These are phyloP conservation scores for Pythium guiyangense DNA, from an alignment of 352 stramenopile genomes.

Conservation along the genomic window DNA sequence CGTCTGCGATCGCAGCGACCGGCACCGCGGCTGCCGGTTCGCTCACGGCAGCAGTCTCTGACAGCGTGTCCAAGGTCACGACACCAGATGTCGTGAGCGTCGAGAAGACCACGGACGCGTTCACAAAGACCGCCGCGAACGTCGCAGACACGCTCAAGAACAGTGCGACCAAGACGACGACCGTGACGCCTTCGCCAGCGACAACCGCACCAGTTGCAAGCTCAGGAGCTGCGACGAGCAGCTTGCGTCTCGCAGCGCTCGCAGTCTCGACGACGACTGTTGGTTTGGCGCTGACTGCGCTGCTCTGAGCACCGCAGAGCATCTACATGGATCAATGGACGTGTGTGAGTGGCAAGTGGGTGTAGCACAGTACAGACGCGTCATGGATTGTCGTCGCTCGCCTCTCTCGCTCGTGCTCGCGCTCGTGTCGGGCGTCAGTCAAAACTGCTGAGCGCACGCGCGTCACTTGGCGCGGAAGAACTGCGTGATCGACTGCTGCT, in stretches of 20 bases:
- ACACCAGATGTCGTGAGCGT: slow-evolving; percentile 12
- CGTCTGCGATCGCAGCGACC: slow-evolving; percentile 3
- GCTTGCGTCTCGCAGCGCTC: background rate
- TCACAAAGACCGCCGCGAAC: background rate
- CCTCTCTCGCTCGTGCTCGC: no score
- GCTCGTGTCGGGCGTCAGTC: no score
- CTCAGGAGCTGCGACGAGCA: background rate
- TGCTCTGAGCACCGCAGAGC: background rate
- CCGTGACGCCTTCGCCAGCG: background rate
- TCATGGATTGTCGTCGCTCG: no score
- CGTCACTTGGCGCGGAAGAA: slow-evolving; percentile 9
- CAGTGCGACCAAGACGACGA: background rate
- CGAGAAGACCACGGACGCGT: slow-evolving; percentile 3
- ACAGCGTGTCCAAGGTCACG: slow-evolving; percentile 16
- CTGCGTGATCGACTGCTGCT: slow-evolving; percentile 9
- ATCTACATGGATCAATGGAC: background rate
- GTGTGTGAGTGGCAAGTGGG: no score
- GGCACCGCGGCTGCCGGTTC: slow-evolving; percentile 2
- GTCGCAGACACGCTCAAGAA: background rate
- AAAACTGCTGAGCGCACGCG: no score
- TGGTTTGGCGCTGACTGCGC: background rate
- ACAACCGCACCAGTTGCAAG: background rate
- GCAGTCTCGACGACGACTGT: background rate
- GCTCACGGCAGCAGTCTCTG: slow-evolving; percentile 13
- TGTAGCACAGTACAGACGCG: no score